Evolutionary conservation across 768 basidiomycete genomes (phyloP).

Genomic region (Trametes cubensis): DNA sequence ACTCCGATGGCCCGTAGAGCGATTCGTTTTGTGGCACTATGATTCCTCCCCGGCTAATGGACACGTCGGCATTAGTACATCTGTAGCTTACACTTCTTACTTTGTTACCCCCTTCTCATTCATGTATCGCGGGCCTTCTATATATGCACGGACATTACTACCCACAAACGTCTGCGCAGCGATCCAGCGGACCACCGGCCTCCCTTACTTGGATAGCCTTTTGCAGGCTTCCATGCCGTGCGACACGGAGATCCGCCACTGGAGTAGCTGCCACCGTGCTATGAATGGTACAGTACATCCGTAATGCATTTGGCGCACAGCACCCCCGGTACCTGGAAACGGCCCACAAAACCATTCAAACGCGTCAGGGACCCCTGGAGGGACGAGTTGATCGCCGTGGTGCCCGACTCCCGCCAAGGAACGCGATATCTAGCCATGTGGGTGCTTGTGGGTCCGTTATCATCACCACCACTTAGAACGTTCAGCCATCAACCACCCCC

Average conservation of each 20-base stretch:
- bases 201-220: conserved; percentile 9
- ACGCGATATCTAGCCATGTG: conserved; percentile 5
- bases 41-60: neutral
- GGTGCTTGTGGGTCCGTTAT: conserved; percentile 18
- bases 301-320: too few species aligned
- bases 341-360: too few species aligned
- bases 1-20: neutral
- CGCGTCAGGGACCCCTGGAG: too few species aligned
- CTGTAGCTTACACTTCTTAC: conserved; percentile 11
- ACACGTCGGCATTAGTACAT: neutral
- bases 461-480: neutral
- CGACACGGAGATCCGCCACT: neutral
- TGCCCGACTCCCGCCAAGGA: neutral
- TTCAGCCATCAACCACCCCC: too few species aligned
- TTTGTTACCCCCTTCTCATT: neutral
- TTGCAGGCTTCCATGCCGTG: neutral
- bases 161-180: too few species aligned
- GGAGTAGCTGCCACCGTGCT: too few species aligned
- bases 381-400: too few species aligned
- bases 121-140: conserved; percentile 7
- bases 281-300: too few species aligned
- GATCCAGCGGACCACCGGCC: neutral
- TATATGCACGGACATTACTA: conserved; percentile 2
- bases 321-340: too few species aligned
- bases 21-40: neutral